Percentiles rank a stretch among this genome's conserved stretches.
Conservation (phyloP, 2,329 filamentous ascomycete genomes). For the Domatiomyces catenatus region DNA sequence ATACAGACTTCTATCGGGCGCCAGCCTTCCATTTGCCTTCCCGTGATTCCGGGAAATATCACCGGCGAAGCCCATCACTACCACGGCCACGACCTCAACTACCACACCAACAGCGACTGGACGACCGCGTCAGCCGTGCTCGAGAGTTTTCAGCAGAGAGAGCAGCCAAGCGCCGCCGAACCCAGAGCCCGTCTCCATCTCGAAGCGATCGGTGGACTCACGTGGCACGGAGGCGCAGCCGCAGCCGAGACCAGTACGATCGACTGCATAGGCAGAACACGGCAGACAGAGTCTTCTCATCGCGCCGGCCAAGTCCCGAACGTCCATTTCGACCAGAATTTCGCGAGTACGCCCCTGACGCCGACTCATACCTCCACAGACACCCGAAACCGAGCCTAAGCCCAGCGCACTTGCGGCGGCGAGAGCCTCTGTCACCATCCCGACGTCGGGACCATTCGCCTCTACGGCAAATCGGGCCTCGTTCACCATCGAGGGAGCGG, state of each 20-base stretch:
- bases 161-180: slow-evolving; percentile 15
- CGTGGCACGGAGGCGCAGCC: slow-evolving; percentile 22
- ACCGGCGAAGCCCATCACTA: slow-evolving; percentile 10
- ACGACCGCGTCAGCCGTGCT: slow-evolving; percentile 6
- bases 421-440: slow-evolving; percentile 10
- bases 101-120: slow-evolving; percentile 4
- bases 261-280: slow-evolving; percentile 21
- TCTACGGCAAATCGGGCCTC: slow-evolving; percentile 4
- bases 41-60: slow-evolving; percentile 8
- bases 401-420: slow-evolving; percentile 22
- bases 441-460: slow-evolving; percentile 7
- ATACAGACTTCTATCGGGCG: slow-evolving; percentile 3
- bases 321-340: slow-evolving; percentile 21
- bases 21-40: slow-evolving; percentile 8
- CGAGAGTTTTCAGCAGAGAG: slow-evolving; percentile 11
- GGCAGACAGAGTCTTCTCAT: slow-evolving; percentile 15
- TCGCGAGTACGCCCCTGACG: slow-evolving; percentile 12
- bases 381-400: slow-evolving; percentile 19
- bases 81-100: slow-evolving; percentile 8
- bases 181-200: slow-evolving; percentile 14
- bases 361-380: slow-evolving; percentile 17
- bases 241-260: slow-evolving; percentile 24
- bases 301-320: slow-evolving; percentile 21
- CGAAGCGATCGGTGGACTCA: slow-evolving; percentile 9
- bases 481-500: slow-evolving; percentile 6